phyloP scores from a whole-genome alignment of 2,329 filamentous ascomycete genomes.

The Pestalotiopsis fici region DNA sequence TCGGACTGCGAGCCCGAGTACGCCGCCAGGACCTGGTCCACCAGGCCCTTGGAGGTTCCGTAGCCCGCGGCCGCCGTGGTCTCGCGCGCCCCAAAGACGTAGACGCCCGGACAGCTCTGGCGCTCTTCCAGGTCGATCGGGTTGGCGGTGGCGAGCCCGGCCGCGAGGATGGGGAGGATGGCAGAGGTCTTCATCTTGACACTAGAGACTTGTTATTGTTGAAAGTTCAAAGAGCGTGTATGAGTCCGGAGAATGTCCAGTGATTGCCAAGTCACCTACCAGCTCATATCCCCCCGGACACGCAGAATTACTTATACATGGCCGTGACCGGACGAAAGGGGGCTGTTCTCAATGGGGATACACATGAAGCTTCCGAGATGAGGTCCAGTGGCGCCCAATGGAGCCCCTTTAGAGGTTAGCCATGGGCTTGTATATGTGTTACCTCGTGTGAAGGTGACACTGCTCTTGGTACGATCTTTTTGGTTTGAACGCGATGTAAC shows the following conservation, averaged over 20 bases:
- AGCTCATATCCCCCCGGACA: background rate
- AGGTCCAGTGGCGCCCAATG: background rate
- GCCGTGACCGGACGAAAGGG: background rate
- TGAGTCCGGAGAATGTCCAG: background rate
- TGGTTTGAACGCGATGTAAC: background rate
- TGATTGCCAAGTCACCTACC: background rate
- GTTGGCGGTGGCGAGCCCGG: conserved; percentile 14
- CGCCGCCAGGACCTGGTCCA: conserved; percentile 43
- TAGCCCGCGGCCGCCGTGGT: conserved; percentile 47
- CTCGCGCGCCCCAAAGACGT: conserved; percentile 53
- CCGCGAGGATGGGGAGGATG: conserved; percentile 13
- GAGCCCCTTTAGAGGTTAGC: background rate
- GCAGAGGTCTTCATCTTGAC: conserved; percentile 17
- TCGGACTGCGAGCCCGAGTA: conserved; percentile 47
- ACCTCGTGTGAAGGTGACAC: background rate
- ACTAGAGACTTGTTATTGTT: background rate
- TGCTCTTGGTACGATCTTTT: background rate
- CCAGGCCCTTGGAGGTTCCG: conserved; percentile 43
- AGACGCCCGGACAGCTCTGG: conserved; percentile 43
- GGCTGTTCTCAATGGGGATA: background rate
- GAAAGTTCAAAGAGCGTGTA: background rate
- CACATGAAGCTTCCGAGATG: background rate
- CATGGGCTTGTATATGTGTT: background rate
- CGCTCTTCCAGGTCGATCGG: conserved; percentile 25
- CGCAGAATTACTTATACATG: background rate